A percentile compares a stretch with the other conserved stretches of the same genome.
Conservation (phyloP, 2,329 filamentous ascomycete genomes). For the Venturia asperata region DNA sequence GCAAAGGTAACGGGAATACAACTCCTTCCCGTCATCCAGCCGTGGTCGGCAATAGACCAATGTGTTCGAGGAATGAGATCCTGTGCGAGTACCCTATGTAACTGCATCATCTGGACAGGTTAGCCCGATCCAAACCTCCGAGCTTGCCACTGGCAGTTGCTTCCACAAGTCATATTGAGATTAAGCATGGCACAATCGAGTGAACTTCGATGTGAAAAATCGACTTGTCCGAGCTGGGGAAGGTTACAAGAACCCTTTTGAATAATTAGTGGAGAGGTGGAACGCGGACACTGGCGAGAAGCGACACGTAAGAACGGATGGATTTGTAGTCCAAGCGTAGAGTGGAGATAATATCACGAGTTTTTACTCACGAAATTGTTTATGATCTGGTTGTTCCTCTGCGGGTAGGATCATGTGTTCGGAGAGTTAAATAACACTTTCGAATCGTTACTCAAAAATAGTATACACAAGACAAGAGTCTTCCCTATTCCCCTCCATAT, state of each 20-base stretch:
- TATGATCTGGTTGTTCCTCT: too few species aligned
- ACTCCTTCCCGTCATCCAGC: neutral
- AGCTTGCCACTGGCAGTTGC: too few species aligned
- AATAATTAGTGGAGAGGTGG: too few species aligned
- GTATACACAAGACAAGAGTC: neutral
- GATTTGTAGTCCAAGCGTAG: too few species aligned
- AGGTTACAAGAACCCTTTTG: too few species aligned
- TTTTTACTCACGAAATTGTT: too few species aligned
- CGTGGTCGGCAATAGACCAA: neutral
- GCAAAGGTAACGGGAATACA: neutral
- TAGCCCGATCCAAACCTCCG: neutral
- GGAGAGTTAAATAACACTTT: neutral
- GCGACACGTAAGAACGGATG: too few species aligned
- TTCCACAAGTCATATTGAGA: neutral
- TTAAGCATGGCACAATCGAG: neutral
- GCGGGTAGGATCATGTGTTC: neutral
- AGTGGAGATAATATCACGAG: too few species aligned
- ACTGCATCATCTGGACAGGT: neutral
- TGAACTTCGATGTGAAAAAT: neutral
- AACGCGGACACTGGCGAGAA: too few species aligned
- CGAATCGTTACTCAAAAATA: neutral
- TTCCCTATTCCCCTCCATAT: neutral
- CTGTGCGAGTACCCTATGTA: neutral
- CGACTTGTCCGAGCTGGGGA: too few species aligned
- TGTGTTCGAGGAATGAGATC: neutral